Percentiles rank a stretch among this genome's conserved stretches.
These are phyloP conservation scores for Gynochthodes officinalis DNA, from an alignment of 257 asterid genomes.

Conservation along the genomic window DNA sequence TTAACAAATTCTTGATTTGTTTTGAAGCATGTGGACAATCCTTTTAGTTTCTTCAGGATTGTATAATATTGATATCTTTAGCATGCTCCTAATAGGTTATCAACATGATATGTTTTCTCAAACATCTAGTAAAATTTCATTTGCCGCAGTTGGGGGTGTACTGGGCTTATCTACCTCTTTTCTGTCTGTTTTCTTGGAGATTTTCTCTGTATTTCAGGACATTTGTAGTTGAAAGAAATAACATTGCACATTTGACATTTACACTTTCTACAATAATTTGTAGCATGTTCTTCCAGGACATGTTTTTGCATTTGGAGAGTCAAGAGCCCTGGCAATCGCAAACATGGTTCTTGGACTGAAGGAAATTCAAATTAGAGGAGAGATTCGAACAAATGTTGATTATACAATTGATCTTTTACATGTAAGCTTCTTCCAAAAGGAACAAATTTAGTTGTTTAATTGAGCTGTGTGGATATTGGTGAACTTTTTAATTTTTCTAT, in stretches of 20 bases:
- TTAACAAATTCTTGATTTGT: background rate
- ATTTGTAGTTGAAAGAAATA: background rate
- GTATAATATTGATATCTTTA: background rate
- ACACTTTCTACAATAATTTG: slow-evolving; percentile 10
- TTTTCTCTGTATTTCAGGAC: background rate
- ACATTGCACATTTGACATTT: background rate
- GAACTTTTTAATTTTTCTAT: slow-evolving; percentile 20
- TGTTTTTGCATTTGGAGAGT: slow-evolving; percentile 97
- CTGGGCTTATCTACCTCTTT: background rate
- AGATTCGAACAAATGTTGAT: slow-evolving; percentile 96
- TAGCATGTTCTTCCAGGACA: slow-evolving; percentile 62
- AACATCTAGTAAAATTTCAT: background rate
- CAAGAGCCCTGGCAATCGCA: slow-evolving; percentile 95
- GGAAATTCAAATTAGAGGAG: slow-evolving; percentile 99
- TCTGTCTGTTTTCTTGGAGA: background rate
- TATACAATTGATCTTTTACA: slow-evolving; percentile 96
- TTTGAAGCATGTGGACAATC: background rate
- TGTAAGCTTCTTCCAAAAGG: slow-evolving; percentile 48
- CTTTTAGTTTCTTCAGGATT: background rate
- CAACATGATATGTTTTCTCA: background rate
- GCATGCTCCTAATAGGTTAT: background rate
- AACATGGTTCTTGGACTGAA: slow-evolving; percentile 99
- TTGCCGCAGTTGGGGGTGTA: background rate
- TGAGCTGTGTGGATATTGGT: background rate
- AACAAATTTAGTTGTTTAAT: background rate